phyloP scores from a whole-genome alignment of 441 rosid genomes.

The Flueggea neowawraea region DNA sequence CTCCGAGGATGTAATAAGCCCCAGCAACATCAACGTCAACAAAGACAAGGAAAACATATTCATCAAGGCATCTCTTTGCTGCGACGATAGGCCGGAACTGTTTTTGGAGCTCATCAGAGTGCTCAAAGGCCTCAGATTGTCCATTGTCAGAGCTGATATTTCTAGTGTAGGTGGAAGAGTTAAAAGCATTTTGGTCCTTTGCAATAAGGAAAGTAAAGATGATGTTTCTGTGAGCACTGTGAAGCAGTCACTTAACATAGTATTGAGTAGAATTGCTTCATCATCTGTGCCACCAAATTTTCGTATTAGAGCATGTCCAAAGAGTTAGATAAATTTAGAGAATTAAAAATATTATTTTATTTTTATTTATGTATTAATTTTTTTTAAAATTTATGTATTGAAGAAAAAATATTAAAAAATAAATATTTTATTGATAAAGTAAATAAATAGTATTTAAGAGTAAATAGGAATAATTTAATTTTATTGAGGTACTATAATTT shows the following conservation, averaged over 20 bases:
- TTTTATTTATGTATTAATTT: no score
- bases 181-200: slow-evolving; percentile 55
- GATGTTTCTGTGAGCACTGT: slow-evolving; percentile 30
- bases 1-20: no score
- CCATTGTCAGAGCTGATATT: slow-evolving; percentile 56
- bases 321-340: no score
- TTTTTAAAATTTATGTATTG: no score
- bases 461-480: no score
- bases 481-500: no score
- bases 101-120: slow-evolving; percentile 60
- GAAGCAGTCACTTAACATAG: slow-evolving; percentile 55
- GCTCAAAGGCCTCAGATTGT: slow-evolving; percentile 44
- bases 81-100: slow-evolving; percentile 83
- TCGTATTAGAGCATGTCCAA: slow-evolving; percentile 69
- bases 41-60: no score
- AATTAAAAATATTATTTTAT: no score
- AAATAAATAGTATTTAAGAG: no score
- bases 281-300: slow-evolving; percentile 40
- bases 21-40: no score
- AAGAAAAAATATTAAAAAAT: no score
- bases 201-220: slow-evolving; percentile 22
- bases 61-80: slow-evolving; percentile 67
- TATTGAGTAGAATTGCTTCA: slow-evolving; percentile 55
- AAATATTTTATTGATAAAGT: no score
- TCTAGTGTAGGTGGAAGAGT: slow-evolving; percentile 70